phyloP scores from a whole-genome alignment of 768 basidiomycete genomes.

The Lentinula detonsa region DNA sequence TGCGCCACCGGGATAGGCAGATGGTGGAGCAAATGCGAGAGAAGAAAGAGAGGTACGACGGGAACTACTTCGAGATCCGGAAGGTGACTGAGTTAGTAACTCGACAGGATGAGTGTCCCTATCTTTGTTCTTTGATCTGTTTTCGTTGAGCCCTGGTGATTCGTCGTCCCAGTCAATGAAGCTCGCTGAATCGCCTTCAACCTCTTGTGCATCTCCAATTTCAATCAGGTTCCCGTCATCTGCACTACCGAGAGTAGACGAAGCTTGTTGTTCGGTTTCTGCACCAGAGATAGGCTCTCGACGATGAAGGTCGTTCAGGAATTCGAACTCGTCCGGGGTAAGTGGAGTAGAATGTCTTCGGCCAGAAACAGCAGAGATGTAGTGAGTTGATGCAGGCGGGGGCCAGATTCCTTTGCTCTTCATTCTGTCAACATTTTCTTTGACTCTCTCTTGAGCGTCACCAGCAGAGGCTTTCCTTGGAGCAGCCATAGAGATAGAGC shows the following conservation, averaged over 20 bases:
- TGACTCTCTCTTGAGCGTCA: slow-evolving; percentile 6
- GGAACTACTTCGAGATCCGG: neutral
- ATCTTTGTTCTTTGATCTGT: neutral
- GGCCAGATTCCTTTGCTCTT: slow-evolving; percentile 23
- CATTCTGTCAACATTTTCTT: slow-evolving; percentile 2
- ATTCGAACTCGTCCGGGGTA: slow-evolving; percentile 38
- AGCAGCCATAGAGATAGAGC: slow-evolving; percentile 18
- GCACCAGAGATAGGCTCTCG: neutral
- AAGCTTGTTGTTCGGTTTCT: neutral
- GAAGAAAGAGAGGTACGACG: neutral
- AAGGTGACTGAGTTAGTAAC: neutral
- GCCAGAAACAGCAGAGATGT: slow-evolving; percentile 21
- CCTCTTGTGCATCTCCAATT: neutral
- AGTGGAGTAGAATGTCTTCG: slow-evolving; percentile 55
- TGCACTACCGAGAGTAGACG: neutral
- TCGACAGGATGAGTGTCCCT: neutral
- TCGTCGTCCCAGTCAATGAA: slow-evolving; percentile 2
- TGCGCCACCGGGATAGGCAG: neutral
- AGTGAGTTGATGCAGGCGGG: slow-evolving; percentile 21
- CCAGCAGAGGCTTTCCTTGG: slow-evolving; percentile 11
- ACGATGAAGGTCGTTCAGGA: slow-evolving; percentile 17
- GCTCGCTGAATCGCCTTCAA: neutral
- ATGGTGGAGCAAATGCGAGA: neutral
- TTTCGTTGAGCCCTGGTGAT: neutral
- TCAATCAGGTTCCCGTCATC: slow-evolving; percentile 2